Evolutionary conservation across 1,139 yeast genomes (phyloP).

Genomic region (Geotrichum macrosporum): DNA sequence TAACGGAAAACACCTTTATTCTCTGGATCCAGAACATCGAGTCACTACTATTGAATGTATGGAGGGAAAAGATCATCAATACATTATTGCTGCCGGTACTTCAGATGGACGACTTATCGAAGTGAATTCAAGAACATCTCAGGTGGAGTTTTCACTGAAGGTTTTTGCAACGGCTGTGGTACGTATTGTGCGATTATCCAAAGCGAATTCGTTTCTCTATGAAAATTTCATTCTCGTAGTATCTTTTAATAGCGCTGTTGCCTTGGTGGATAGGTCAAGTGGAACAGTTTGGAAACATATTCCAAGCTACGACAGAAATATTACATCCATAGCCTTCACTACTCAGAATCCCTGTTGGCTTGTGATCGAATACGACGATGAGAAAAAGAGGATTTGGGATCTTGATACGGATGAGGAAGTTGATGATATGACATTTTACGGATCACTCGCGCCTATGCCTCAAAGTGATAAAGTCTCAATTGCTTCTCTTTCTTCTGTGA

Average conservation of each 20-base stretch:
- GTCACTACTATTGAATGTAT: conserved; percentile 16
- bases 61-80: not conserved
- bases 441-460: conserved; percentile 1
- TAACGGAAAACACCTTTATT: conserved; percentile 12
- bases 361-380: conserved; percentile 24
- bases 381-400: conserved; percentile 24
- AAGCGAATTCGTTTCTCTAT: not conserved
- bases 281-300: conserved; percentile 20
- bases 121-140: conserved; percentile 19
- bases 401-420: conserved; percentile 24
- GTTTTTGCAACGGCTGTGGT: conserved; percentile 26
- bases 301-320: conserved; percentile 27
- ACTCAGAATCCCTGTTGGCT: conserved; percentile 13
- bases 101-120: conserved; percentile 22
- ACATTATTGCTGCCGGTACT: conserved; percentile 24
- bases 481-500: conserved; percentile 4
- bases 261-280: conserved; percentile 23
- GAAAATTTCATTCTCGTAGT: conserved; percentile 23
- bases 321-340: conserved; percentile 19
- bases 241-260: conserved; percentile 26
- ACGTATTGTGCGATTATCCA: conserved; percentile 21
- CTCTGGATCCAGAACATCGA: conserved; percentile 9
- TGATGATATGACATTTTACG: conserved; percentile 15
- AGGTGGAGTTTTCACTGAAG: conserved; percentile 16
- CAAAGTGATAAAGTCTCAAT: conserved; percentile 9